Evolutionary conservation across 2,329 filamentous ascomycete genomes (phyloP).

Genomic region (Endothia cerciana): DNA sequence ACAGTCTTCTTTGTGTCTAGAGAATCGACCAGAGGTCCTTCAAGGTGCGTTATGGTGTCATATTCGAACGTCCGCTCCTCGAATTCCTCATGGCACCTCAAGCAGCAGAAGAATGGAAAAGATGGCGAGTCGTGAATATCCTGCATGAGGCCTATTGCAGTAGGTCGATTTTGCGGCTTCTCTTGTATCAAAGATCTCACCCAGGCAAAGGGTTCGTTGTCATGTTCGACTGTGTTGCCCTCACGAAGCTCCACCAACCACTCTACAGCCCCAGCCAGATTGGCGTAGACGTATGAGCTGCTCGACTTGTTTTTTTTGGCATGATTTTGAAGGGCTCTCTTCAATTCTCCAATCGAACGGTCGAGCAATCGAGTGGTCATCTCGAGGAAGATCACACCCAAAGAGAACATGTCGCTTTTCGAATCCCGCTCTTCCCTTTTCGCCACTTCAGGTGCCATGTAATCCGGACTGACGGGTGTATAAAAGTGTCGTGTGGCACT

Average conservation of each 20-base stretch:
- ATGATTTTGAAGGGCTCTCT: constrained; percentile 11
- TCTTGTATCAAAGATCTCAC: constrained; percentile 25
- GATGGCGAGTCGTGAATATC: constrained; percentile 31
- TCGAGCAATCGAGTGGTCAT: constrained; percentile 31
- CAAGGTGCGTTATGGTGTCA: not conserved
- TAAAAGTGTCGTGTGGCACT: constrained; percentile 29
- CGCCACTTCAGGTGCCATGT: constrained; percentile 30
- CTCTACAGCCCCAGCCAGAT: constrained; percentile 18
- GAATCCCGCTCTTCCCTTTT: constrained; percentile 26
- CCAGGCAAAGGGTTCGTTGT: constrained; percentile 30
- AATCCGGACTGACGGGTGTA: constrained; percentile 28
- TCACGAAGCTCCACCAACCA: constrained; percentile 25
- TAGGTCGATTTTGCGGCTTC: constrained; percentile 22
- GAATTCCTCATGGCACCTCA: constrained; percentile 27
- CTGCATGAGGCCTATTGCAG: constrained; percentile 26
- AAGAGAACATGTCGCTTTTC: constrained; percentile 31
- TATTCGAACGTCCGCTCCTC: constrained; percentile 13
- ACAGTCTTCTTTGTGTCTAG: constrained; percentile 14
- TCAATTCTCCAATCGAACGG: constrained; percentile 20
- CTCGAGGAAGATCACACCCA: constrained; percentile 30
- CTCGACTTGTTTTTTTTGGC: constrained; percentile 19
- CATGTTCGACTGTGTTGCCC: constrained; percentile 22
- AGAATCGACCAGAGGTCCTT: constrained; percentile 24
- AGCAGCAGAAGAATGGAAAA: constrained; percentile 28
- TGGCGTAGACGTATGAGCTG: constrained; percentile 26